A percentile compares a stretch with the other conserved stretches of the same genome.
These are phyloP conservation scores for Zizania latifolia DNA, from an alignment of 176 grass and related monocot species.

Conservation along the genomic window DNA sequence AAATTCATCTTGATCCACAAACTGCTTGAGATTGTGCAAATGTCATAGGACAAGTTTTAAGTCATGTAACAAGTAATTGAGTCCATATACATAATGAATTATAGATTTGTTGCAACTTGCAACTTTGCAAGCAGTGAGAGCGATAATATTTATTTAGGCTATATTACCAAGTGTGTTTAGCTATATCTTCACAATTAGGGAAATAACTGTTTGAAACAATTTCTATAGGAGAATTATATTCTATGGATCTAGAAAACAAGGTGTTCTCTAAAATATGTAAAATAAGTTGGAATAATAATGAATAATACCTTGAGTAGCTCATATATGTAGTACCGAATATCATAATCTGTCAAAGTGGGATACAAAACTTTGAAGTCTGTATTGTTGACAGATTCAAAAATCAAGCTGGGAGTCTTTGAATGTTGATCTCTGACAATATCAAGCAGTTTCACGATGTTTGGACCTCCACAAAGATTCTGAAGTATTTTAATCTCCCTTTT, in stretches of 20 bases:
- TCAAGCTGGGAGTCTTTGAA: constrained; percentile 91
- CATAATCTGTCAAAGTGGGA: constrained; percentile 92
- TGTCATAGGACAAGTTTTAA: not conserved
- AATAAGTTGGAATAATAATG: not conserved
- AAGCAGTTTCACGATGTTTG: constrained; percentile 86
- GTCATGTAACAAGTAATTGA: not conserved
- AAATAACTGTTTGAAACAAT: constrained; percentile 3
- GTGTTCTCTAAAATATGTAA: not conserved
- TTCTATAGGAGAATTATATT: not conserved
- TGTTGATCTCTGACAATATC: constrained; percentile 96
- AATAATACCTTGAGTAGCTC: constrained; percentile 90
- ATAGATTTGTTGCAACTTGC: not conserved
- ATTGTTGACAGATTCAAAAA: constrained; percentile 98
- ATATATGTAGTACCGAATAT: constrained; percentile 95
- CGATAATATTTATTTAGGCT: not conserved
- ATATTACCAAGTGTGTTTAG: not conserved
- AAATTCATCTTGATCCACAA: not conserved
- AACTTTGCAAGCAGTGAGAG: not conserved
- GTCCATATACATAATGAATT: not conserved
- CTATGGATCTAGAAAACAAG: not conserved
- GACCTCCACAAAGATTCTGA: constrained; percentile 92
- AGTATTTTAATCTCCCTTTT: constrained; percentile 99
- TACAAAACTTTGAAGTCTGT: constrained; percentile 98
- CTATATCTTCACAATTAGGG: not conserved
- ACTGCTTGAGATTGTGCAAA: not conserved